phyloP scores from a whole-genome alignment of 257 asterid genomes.

The Salvia miltiorrhiza region DNA sequence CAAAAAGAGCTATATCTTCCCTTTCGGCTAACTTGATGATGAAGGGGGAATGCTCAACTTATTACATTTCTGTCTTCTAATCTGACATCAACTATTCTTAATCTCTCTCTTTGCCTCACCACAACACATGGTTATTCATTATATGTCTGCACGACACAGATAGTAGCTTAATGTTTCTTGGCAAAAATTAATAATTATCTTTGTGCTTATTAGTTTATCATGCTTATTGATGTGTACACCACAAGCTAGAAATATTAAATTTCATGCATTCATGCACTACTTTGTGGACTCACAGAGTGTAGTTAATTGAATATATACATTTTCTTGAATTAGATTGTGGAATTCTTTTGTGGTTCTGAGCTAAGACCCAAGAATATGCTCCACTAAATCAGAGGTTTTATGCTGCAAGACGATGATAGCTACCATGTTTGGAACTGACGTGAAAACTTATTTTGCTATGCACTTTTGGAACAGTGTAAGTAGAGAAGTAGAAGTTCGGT shows the following conservation, averaged over 20 bases:
- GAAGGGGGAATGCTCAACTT: not conserved
- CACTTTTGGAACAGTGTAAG: not conserved
- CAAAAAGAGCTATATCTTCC: not conserved
- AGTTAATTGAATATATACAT: not conserved
- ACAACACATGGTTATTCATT: not conserved
- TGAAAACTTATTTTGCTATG: not conserved
- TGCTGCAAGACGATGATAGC: slow-evolving; percentile 11
- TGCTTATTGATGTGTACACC: slow-evolving; percentile 21
- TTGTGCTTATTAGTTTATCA: not conserved
- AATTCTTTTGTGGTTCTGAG: slow-evolving; percentile 15
- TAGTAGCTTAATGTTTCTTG: slow-evolving; percentile 10
- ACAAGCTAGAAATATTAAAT: slow-evolving; percentile 1
- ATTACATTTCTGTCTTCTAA: not conserved
- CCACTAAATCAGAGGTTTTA: slow-evolving; percentile 17
- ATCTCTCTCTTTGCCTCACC: not conserved
- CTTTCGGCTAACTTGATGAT: slow-evolving; percentile 1
- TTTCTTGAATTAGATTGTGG: slow-evolving; percentile 16
- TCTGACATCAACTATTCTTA: not conserved
- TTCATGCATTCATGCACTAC: not conserved
- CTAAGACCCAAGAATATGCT: slow-evolving; percentile 17
- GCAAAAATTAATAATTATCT: not conserved
- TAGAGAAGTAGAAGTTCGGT: no score
- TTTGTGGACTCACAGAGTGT: not conserved
- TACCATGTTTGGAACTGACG: slow-evolving; percentile 1
- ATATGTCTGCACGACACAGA: not conserved